Percentiles rank a stretch among this genome's conserved stretches.
Evolutionary conservation across 2,329 filamentous ascomycete species (phyloP).

Genomic region (Aspergillus sp.): DNA sequence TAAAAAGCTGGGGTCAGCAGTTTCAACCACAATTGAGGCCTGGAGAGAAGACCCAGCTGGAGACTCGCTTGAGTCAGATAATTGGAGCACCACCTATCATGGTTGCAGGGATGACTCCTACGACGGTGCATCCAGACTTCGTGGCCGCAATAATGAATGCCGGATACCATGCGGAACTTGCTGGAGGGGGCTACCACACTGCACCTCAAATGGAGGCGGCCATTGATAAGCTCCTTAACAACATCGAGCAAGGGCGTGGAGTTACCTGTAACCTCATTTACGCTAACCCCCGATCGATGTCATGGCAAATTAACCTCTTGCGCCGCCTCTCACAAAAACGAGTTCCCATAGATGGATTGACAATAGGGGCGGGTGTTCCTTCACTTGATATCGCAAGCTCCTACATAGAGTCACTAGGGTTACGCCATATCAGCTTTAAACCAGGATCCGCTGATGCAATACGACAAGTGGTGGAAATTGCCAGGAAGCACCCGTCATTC

Average conservation of each 20-base stretch:
- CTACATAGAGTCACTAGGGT: conserved; percentile 87
- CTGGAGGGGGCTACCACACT: conserved; percentile 53
- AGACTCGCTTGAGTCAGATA: conserved; percentile 92
- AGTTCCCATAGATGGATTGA: conserved; percentile 83
- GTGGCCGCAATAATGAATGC: conserved; percentile 56
- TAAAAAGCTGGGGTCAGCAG: conserved; percentile 88
- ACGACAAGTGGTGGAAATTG: conserved; percentile 85
- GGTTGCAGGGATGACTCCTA: conserved; percentile 92
- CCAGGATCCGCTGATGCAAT: conserved; percentile 87
- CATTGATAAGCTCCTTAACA: conserved; percentile 48
- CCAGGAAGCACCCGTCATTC: conserved; percentile 89
- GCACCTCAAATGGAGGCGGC: conserved; percentile 46
- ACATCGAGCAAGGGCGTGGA: conserved; percentile 67
- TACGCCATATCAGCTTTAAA: conserved; percentile 95
- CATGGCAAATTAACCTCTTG: conserved; percentile 54
- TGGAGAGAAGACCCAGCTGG: conserved; percentile 81
- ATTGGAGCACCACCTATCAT: conserved; percentile 83
- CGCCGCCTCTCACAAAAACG: conserved; percentile 66
- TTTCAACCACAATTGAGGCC: conserved; percentile 85
- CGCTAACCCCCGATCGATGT: conserved; percentile 53
- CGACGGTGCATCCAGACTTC: conserved; percentile 75
- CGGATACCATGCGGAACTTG: conserved; percentile 48
- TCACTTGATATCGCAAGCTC: conserved; percentile 91
- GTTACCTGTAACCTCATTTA: conserved; percentile 57
- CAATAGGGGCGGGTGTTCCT: conserved; percentile 89